These are phyloP conservation scores for Toxoplasma gondii DNA, from an alignment of 169 alveolate genomes.

Conservation along the genomic window DNA sequence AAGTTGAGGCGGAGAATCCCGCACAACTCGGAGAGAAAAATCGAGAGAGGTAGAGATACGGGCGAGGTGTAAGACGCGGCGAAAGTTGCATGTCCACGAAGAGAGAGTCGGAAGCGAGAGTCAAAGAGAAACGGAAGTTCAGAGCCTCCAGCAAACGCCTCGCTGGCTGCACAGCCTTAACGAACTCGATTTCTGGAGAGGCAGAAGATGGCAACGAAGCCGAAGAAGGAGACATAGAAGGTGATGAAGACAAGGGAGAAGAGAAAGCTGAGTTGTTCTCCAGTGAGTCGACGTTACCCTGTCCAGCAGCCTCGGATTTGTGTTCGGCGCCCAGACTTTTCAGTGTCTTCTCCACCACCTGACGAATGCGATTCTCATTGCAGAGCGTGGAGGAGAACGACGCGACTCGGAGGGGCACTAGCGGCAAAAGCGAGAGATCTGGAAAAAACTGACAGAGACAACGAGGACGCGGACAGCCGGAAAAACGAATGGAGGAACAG, in stretches of 20 bases:
- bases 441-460: conserved; percentile 27
- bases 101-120: not conserved
- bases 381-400: not conserved
- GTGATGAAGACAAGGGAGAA: not conserved
- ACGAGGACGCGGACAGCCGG: not conserved
- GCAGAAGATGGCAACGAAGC: conserved; percentile 3
- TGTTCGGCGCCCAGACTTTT: not conserved
- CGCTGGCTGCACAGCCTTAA: not conserved
- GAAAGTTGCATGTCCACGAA: conserved; percentile 25
- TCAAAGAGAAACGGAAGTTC: not conserved
- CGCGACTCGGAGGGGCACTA: not conserved
- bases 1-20: not conserved
- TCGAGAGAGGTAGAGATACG: not conserved
- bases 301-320: not conserved
- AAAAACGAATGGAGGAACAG: not conserved
- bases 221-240: not conserved
- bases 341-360: not conserved
- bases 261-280: not conserved
- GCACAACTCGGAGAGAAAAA: not conserved
- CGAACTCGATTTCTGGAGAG: not conserved
- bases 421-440: not conserved
- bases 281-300: not conserved
- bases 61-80: conserved; percentile 24
- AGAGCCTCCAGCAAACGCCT: conserved; percentile 26
- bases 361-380: not conserved